These are phyloP conservation scores for Mallotus japonicus DNA, from an alignment of 441 rosid species.

Conservation along the genomic window DNA sequence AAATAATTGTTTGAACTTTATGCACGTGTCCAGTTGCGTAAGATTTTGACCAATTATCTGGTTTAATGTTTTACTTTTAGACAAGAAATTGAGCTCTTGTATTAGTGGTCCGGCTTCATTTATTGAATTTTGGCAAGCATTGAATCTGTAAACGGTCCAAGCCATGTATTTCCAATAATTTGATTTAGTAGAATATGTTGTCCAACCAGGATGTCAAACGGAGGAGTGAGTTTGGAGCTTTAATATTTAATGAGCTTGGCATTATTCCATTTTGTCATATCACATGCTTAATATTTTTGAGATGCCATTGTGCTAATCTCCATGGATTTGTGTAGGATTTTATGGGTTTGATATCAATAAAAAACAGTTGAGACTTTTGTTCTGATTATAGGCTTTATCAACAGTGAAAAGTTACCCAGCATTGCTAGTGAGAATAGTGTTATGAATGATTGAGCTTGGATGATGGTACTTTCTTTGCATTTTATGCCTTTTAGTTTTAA, in stretches of 20 bases:
- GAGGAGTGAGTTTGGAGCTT: neutral
- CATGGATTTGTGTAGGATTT: no score
- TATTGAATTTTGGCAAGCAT: slow-evolving; percentile 3
- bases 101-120: slow-evolving; percentile 1
- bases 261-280: neutral
- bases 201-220: neutral
- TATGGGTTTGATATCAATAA: neutral
- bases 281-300: neutral
- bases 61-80: no score
- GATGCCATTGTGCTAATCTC: neutral
- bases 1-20: neutral
- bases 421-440: neutral
- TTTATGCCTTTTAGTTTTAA: neutral
- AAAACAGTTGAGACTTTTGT: neutral
- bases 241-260: neutral
- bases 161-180: neutral
- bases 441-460: neutral
- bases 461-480: neutral
- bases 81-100: no score
- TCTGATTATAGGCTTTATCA: neutral
- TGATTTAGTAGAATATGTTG: neutral
- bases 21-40: neutral
- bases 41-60: neutral
- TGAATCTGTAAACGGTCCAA: neutral
- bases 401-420: neutral